Conservation (phyloP, 345 rosid genomes). For the Eutrema yunnanense region DNA sequence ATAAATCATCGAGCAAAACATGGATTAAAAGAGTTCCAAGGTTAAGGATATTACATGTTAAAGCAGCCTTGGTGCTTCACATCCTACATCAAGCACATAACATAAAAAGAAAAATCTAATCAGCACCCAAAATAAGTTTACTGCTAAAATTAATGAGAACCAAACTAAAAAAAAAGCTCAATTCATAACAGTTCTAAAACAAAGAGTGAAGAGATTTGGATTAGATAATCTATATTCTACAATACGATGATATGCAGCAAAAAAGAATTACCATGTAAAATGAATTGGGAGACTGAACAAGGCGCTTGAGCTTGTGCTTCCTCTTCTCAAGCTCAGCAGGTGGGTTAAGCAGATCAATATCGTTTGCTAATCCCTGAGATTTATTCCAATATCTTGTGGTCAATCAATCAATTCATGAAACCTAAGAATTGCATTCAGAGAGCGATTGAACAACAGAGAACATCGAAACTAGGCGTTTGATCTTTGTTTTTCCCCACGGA, state of each 20-base stretch:
- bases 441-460: too few species aligned
- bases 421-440: background rate
- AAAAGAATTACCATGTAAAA: constrained; percentile 41
- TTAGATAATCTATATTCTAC: too few species aligned
- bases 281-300: constrained; percentile 12
- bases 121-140: too few species aligned
- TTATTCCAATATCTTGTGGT: background rate
- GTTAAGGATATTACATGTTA: constrained; percentile 32
- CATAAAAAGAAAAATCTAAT: background rate
- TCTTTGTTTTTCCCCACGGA: too few species aligned
- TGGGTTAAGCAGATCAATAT: constrained; percentile 57
- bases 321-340: constrained; percentile 65
- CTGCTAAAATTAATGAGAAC: too few species aligned
- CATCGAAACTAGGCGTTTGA: too few species aligned
- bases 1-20: background rate
- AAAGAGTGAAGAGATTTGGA: too few species aligned
- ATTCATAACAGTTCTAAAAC: too few species aligned
- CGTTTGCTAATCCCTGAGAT: constrained; percentile 41
- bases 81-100: constrained; percentile 28
- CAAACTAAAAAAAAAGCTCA: too few species aligned
- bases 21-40: background rate
- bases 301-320: constrained; percentile 73
- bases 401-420: background rate
- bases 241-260: too few species aligned
- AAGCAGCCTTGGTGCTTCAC: constrained; percentile 60